phyloP scores from a whole-genome alignment of 1,284 basidiomycete genomes.

The Tylopilus sp. region DNA sequence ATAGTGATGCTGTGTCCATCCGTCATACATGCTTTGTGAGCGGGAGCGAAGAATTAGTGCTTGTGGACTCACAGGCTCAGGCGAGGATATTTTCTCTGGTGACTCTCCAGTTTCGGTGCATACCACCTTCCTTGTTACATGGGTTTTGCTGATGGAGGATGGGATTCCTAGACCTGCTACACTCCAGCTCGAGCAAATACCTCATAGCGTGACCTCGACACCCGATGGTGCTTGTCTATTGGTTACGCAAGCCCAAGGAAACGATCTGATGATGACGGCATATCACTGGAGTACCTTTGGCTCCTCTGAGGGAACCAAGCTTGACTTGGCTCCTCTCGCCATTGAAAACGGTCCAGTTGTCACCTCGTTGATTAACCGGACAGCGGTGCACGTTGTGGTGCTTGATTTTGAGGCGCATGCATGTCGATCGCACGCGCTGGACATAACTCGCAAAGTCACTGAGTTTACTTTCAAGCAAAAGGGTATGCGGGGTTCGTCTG shows the following conservation, averaged over 20 bases:
- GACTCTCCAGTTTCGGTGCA: slow-evolving; percentile 62
- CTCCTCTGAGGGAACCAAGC: slow-evolving; percentile 28
- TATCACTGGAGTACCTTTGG: slow-evolving; percentile 39
- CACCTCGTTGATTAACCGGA: slow-evolving; percentile 58
- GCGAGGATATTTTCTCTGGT: slow-evolving; percentile 62
- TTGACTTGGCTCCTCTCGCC: slow-evolving; percentile 19
- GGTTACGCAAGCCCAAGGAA: slow-evolving; percentile 39
- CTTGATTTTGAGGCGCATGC: slow-evolving; percentile 45
- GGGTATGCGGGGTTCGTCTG: slow-evolving; percentile 17
- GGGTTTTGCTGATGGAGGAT: slow-evolving; percentile 4
- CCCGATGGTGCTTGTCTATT: slow-evolving; percentile 67
- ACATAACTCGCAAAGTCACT: slow-evolving; percentile 64
- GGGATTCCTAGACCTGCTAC: slow-evolving; percentile 31
- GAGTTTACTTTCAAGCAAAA: slow-evolving; percentile 61
- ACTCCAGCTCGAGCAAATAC: slow-evolving; percentile 27
- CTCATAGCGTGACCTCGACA: slow-evolving; percentile 45
- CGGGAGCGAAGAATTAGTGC: slow-evolving; percentile 60
- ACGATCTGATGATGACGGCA: slow-evolving; percentile 18
- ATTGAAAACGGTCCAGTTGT: slow-evolving; percentile 29
- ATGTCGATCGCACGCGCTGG: slow-evolving; percentile 56
- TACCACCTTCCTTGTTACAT: neutral
- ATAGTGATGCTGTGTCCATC: slow-evolving; percentile 43
- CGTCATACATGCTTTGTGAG: slow-evolving; percentile 46
- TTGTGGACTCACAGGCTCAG: slow-evolving; percentile 54
- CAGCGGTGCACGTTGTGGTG: slow-evolving; percentile 54